These are phyloP conservation scores for Cyberlindnera meyerae DNA, from an alignment of 805 yeast genomes.

Conservation along the genomic window DNA sequence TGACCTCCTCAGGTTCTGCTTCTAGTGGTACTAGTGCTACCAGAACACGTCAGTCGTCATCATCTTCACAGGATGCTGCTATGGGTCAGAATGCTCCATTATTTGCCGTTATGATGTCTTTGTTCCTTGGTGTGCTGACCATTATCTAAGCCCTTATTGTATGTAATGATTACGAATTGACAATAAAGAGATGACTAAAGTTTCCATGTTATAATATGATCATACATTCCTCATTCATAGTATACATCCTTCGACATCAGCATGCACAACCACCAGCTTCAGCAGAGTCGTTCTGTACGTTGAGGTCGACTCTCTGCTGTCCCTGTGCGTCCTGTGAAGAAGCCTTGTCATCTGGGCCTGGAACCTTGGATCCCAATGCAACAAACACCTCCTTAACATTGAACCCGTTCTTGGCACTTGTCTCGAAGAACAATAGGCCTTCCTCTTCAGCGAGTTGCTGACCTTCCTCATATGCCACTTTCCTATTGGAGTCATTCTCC, in stretches of 20 bases:
- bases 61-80: slow-evolving; percentile 5
- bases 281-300: slow-evolving; percentile 28
- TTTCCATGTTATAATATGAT: too few relatives aligned
- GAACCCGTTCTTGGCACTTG: slow-evolving; percentile 86
- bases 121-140: slow-evolving; percentile 2
- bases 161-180: too few relatives aligned
- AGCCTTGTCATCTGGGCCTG: slow-evolving; percentile 31
- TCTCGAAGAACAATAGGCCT: slow-evolving; percentile 84
- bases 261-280: slow-evolving; percentile 30
- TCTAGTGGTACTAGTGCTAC: not conserved
- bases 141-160: not conserved
- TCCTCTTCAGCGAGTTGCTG: slow-evolving; percentile 85
- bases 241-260: slow-evolving; percentile 11
- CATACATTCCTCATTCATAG: not conserved
- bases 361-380: slow-evolving; percentile 85
- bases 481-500: slow-evolving; percentile 52
- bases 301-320: slow-evolving; percentile 30
- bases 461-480: slow-evolving; percentile 85
- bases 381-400: slow-evolving; percentile 90
- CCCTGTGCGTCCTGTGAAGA: slow-evolving; percentile 16
- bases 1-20: not conserved
- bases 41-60: slow-evolving; percentile 1
- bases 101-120: slow-evolving; percentile 1
- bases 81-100: slow-evolving; percentile 1
- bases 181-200: too few relatives aligned